Evolutionary conservation across 345 rosid genomes (phyloP), one percentile per base, ranked within the genome.

Genomic region (Conringia planisiliqua): DNA sequence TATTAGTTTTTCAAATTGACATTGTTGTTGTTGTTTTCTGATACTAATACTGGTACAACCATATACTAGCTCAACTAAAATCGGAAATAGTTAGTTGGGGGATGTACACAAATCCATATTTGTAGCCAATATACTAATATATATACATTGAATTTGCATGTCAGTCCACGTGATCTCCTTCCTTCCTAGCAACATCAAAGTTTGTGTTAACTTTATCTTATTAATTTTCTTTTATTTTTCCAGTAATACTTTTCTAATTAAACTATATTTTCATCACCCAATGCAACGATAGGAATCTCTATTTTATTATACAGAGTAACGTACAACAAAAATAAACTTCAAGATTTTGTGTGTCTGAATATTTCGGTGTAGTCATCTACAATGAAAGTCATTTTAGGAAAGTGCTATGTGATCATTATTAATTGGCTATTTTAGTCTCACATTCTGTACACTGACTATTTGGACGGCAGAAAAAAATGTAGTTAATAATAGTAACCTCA

Each of bases 91-190:
- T 76, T 76, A 44, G 79, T 76, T 76, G 80, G 24, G 75, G 71
- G 10, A n/a, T 46, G 71, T 62, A 70, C 70, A 54, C 29, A 70
- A 48, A 76, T 55, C 70, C 66, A 48, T 69, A 69, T 68, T n/a
- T 27, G 27, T 67, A 67, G 67, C 29, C 66, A 59, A 3, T 60
- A 44, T 16, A 20, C 51, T 61, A 33, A 33, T 43, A 42, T 39
- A 11, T 52, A 69, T 35, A 62, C 75, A 76, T 69, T 76, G 63
- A 52, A 76, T 76, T 62, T 69, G 59, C 64, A 76, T 76, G 75
- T 69, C 79, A 69, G 79, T 35, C 70, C 79, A 76, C 79, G 75
- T 76, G 75, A 76, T 54, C 44, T 26, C 48, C 16, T 42, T 61
- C 27, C 4, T 59, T 52, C 63, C 17, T 62, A 43, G 30, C 14